These are phyloP conservation scores for Myriangium duriaei DNA, from an alignment of 2,329 filamentous ascomycete species.

Conservation along the genomic window DNA sequence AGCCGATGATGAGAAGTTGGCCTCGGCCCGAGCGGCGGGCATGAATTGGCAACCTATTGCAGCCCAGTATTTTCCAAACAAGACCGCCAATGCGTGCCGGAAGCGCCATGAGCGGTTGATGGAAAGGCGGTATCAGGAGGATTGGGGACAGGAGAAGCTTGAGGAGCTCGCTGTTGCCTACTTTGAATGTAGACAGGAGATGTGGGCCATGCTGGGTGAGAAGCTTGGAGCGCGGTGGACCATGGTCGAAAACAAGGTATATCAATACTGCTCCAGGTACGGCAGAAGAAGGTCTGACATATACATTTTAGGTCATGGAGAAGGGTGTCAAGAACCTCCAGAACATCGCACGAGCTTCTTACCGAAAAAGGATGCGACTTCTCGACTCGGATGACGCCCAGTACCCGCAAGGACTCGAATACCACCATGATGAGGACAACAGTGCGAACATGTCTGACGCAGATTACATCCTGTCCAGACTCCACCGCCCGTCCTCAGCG, in stretches of 20 bases:
- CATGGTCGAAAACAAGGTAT: constrained; percentile 71
- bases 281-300: background rate
- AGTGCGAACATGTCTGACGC: constrained; percentile 48
- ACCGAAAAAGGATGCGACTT: constrained; percentile 39
- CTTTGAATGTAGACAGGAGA: constrained; percentile 65
- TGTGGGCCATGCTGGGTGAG: constrained; percentile 66
- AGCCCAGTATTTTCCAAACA: constrained; percentile 60
- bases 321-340: constrained; percentile 72
- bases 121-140: constrained; percentile 58
- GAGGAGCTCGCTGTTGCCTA: constrained; percentile 67
- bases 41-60: constrained; percentile 79
- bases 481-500: constrained; percentile 10
- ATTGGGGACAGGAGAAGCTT: constrained; percentile 66
- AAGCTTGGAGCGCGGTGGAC: constrained; percentile 43
- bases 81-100: constrained; percentile 71
- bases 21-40: constrained; percentile 58
- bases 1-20: constrained; percentile 60
- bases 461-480: constrained; percentile 25
- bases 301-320: constrained; percentile 58
- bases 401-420: constrained; percentile 28
- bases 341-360: constrained; percentile 52
- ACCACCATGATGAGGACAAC: constrained; percentile 49
- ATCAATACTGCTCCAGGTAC: constrained; percentile 24
- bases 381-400: constrained; percentile 32
- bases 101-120: constrained; percentile 79